Conservation (phyloP, 805 yeast species). For the Metschnikowia dekortorum region DNA sequence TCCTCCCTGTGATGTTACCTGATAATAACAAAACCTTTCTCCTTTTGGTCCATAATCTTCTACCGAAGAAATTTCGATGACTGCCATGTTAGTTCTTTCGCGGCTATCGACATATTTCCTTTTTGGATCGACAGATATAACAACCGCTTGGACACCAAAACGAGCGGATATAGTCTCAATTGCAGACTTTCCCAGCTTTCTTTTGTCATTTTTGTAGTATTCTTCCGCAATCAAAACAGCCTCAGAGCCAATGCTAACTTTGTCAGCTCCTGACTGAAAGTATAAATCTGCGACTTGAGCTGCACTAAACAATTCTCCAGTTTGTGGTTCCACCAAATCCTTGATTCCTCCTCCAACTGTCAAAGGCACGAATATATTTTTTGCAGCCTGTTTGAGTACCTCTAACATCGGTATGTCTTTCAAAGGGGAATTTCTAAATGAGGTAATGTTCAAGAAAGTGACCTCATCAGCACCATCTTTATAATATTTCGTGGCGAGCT, state of each 20-base stretch:
- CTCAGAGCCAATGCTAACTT: constrained; percentile 96
- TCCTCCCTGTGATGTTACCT: constrained; percentile 96
- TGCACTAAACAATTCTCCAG: constrained; percentile 74
- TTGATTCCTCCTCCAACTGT: constrained; percentile 98
- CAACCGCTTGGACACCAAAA: constrained; percentile 96
- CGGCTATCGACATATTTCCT: constrained; percentile 72
- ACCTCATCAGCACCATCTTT: constrained; percentile 96
- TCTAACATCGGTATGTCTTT: constrained; percentile 94
- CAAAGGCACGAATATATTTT: constrained; percentile 90
- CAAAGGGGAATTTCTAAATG: constrained; percentile 91
- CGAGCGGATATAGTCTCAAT: constrained; percentile 90
- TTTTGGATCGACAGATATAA: constrained; percentile 96
- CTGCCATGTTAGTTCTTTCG: constrained; percentile 52
- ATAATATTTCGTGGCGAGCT: constrained; percentile 85
- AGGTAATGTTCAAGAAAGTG: constrained; percentile 90
- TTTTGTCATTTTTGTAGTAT: constrained; percentile 55
- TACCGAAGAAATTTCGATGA: constrained; percentile 56
- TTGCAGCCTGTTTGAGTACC: constrained; percentile 76
- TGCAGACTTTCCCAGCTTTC: constrained; percentile 72
- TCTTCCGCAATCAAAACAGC: constrained; percentile 90
- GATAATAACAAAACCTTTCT: constrained; percentile 86
- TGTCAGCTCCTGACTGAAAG: constrained; percentile 96
- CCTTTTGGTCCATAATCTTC: constrained; percentile 70
- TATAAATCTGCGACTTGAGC: constrained; percentile 86
- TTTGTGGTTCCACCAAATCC: constrained; percentile 79